Conservation (phyloP, 108 stramenopile species). For the Poteriospumella lacustris region DNA sequence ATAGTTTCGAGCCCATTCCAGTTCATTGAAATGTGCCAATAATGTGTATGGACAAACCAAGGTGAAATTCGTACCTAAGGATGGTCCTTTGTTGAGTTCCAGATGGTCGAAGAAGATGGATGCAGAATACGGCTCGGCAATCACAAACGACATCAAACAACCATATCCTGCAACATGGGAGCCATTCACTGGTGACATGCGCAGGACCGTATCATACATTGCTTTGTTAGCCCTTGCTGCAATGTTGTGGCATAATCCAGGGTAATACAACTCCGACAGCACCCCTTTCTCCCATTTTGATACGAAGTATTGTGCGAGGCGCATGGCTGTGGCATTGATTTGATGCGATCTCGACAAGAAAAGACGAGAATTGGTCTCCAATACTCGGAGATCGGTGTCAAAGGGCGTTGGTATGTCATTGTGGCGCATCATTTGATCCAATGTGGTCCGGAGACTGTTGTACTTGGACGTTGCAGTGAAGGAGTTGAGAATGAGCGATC, state of each 20-base stretch:
- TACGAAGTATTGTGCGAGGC: too few relatives aligned
- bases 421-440: background rate
- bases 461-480: background rate
- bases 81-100: slow-evolving; percentile 64
- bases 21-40: slow-evolving; percentile 68
- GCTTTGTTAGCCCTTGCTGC: too few relatives aligned
- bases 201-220: too few relatives aligned
- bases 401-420: background rate
- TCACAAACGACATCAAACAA: background rate
- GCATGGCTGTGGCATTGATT: too few relatives aligned
- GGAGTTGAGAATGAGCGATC: slow-evolving; percentile 43
- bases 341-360: too few relatives aligned
- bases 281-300: too few relatives aligned
- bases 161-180: background rate
- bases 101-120: slow-evolving; percentile 24
- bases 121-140: too few relatives aligned
- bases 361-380: too few relatives aligned
- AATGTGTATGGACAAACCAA: slow-evolving; percentile 67
- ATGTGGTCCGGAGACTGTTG: background rate
- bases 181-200: too few relatives aligned
- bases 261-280: too few relatives aligned
- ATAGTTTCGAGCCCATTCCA: slow-evolving; percentile 63
- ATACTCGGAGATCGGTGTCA: too few relatives aligned
- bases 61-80: slow-evolving; percentile 70
- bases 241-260: too few relatives aligned